A percentile compares a stretch with the other conserved stretches of the same genome.
Conservation (phyloP, 768 basidiomycete species). For the Trametes sanguinea region DNA sequence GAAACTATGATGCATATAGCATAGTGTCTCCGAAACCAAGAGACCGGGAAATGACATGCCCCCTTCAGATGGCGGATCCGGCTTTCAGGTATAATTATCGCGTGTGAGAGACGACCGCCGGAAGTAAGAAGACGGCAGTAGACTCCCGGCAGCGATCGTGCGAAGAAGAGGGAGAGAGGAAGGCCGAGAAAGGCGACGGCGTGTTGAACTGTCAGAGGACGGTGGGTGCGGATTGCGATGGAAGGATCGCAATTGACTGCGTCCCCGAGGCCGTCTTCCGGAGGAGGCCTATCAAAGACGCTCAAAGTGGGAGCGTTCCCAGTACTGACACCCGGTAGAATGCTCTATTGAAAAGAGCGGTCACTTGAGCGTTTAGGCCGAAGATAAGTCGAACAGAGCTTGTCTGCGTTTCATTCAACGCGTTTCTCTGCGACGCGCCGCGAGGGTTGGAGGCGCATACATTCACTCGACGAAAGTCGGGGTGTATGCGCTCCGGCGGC, state of each 20-base stretch:
- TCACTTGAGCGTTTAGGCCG: constrained; percentile 15
- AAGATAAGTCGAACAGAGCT: constrained; percentile 6
- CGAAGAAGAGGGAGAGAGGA: constrained; percentile 4
- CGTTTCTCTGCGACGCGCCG: neutral
- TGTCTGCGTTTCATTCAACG: neutral
- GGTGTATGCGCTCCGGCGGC: neutral
- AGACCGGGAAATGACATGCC: neutral
- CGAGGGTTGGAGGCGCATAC: neutral
- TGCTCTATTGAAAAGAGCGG: constrained; percentile 12
- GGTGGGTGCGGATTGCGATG: constrained; percentile 8
- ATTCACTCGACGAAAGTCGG: neutral
- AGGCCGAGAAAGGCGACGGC: constrained; percentile 18
- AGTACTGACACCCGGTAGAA: constrained; percentile 20
- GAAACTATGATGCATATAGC: neutral
- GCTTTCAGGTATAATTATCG: constrained; percentile 17
- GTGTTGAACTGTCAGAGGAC: constrained; percentile 10
- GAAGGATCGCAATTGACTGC: constrained; percentile 19
- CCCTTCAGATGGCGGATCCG: neutral
- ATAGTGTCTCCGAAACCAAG: neutral
- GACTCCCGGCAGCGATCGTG: constrained; percentile 13
- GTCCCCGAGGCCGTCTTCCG: constrained; percentile 6
- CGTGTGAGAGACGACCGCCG: constrained; percentile 3
- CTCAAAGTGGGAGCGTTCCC: constrained; percentile 21
- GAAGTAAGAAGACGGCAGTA: constrained; percentile 9
- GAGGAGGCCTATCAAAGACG: constrained; percentile 18